Evolutionary conservation across 2,329 filamentous ascomycete species (phyloP).

Genomic region (Neofusicoccum sp.): DNA sequence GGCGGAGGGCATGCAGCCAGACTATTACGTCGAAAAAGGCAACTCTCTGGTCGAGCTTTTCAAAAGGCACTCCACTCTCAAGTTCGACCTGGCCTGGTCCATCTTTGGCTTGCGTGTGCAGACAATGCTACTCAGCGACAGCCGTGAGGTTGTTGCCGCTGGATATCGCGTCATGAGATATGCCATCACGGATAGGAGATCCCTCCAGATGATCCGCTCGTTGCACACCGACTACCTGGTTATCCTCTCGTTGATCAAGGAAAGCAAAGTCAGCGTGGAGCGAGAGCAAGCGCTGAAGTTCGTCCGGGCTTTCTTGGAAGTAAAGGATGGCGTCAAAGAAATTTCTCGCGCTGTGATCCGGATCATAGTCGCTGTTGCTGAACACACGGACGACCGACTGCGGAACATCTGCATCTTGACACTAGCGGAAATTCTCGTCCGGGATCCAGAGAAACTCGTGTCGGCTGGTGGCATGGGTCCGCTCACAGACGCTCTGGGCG

Average conservation of each 20-base stretch:
- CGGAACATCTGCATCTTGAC: conserved; percentile 91
- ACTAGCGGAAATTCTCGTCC: conserved; percentile 83
- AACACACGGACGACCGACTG: conserved; percentile 79
- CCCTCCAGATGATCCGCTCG: conserved; percentile 80
- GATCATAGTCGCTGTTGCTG: conserved; percentile 86
- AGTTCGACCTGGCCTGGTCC: conserved; percentile 95
- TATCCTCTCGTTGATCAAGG: conserved; percentile 88
- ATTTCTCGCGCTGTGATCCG: conserved; percentile 83
- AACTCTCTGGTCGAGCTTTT: conserved; percentile 97
- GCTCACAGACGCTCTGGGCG: conserved; percentile 86
- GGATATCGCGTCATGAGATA: conserved; percentile 93
- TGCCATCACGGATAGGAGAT: conserved; percentile 87
- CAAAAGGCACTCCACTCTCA: conserved; percentile 85
- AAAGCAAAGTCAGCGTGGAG: conserved; percentile 94
- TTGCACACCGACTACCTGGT: conserved; percentile 92
- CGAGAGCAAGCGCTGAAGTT: conserved; percentile 97
- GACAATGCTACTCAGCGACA: conserved; percentile 92
- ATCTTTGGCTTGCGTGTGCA: conserved; percentile 93
- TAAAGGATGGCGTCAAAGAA: conserved; percentile 87
- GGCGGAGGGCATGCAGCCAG: conserved; percentile 78
- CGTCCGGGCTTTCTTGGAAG: conserved; percentile 88
- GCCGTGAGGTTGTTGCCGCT: conserved; percentile 89
- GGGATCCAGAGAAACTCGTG: conserved; percentile 77
- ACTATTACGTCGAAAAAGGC: conserved; percentile 91
- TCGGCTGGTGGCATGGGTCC: conserved; percentile 81